Evolutionary conservation across 1,284 basidiomycete species (phyloP).

Genomic region (Irpex lacteus): DNA sequence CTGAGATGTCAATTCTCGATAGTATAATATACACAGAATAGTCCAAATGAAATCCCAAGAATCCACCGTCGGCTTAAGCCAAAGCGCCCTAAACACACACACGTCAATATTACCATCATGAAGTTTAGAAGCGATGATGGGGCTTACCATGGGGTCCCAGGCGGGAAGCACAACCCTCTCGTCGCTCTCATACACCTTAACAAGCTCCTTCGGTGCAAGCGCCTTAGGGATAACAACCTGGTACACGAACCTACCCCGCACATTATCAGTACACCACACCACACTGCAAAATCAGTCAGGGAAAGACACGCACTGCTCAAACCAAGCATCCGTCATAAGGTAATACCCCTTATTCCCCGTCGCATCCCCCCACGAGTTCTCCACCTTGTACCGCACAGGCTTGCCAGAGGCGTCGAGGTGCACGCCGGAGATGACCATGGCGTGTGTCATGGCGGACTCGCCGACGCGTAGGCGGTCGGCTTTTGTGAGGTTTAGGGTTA

Average conservation of each 20-base stretch:
- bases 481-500: constrained; percentile 66
- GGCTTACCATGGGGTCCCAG: constrained; percentile 88
- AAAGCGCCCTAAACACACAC: neutral
- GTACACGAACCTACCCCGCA: constrained; percentile 67
- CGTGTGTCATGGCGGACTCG: constrained; percentile 90
- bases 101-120: neutral
- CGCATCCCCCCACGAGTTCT: constrained; percentile 92
- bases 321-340: constrained; percentile 92
- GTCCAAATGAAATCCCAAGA: neutral
- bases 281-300: too few relatives aligned
- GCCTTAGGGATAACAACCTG: constrained; percentile 85
- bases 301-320: constrained; percentile 80
- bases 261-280: too few relatives aligned
- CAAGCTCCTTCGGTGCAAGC: constrained; percentile 76
- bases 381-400: constrained; percentile 88
- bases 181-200: constrained; percentile 73
- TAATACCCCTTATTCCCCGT: constrained; percentile 87
- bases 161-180: constrained; percentile 68
- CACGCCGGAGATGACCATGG: constrained; percentile 93
- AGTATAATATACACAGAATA: neutral
- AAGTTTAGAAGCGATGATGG: too few relatives aligned
- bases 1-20: too few relatives aligned
- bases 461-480: constrained; percentile 80
- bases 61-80: neutral
- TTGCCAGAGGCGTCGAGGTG: constrained; percentile 78